Evolutionary conservation across 2,329 filamentous ascomycete species (phyloP).

Genomic region (Xylaria arbuscula): DNA sequence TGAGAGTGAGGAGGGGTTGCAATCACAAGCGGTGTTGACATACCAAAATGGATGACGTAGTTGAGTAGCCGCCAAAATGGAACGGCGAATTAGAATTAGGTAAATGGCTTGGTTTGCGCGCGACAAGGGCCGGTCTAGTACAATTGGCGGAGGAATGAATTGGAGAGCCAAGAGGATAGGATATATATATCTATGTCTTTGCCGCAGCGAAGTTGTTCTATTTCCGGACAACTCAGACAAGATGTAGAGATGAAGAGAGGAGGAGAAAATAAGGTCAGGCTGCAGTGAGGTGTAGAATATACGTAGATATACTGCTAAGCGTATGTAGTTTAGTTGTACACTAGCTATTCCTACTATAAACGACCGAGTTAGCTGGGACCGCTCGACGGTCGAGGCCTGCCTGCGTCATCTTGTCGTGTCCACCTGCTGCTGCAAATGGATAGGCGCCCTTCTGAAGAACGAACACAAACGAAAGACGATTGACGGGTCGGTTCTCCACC

Average conservation of each 20-base stretch:
- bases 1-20: constrained; percentile 11
- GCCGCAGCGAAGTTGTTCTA: background rate
- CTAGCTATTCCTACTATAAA: constrained; percentile 4
- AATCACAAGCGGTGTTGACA: constrained; percentile 13
- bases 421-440: constrained; percentile 33
- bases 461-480: constrained; percentile 13
- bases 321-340: constrained; percentile 8
- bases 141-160: background rate
- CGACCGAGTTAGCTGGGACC: constrained; percentile 3
- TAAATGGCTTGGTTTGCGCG: background rate
- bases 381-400: constrained; percentile 13
- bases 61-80: background rate
- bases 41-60: constrained; percentile 34
- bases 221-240: background rate
- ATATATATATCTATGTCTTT: background rate
- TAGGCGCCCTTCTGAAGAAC: constrained; percentile 3
- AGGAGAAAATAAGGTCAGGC: background rate
- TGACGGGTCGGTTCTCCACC: constrained; percentile 25
- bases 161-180: constrained; percentile 8
- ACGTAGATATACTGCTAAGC: background rate
- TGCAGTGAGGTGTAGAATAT: background rate
- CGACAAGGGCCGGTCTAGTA: background rate
- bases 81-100: constrained; percentile 3
- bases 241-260: background rate
- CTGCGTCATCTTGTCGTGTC: constrained; percentile 30